Evolutionary conservation across 1,284 basidiomycete species (phyloP).

Genomic region (Malassezia psittaci): DNA sequence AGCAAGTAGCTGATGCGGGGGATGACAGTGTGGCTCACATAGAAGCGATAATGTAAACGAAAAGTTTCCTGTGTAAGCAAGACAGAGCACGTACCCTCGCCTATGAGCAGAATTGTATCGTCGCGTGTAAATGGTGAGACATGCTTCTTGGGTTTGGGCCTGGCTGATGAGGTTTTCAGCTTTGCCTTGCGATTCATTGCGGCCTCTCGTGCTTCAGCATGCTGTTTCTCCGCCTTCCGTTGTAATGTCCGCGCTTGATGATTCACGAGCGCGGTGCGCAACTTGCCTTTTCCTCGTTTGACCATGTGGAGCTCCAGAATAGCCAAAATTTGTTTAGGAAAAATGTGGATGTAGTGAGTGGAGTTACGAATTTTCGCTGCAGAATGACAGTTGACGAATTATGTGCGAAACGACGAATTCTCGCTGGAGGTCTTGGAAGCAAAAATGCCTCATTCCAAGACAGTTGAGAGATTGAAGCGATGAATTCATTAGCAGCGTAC

Average conservation of each 20-base stretch:
- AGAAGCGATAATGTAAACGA: slow-evolving; percentile 75
- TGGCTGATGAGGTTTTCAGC: too few relatives aligned
- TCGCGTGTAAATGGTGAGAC: slow-evolving; percentile 62
- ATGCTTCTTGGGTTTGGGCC: not conserved
- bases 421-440: too few relatives aligned
- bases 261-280: slow-evolving; percentile 14
- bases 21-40: slow-evolving; percentile 47
- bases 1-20: slow-evolving; percentile 64
- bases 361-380: too few relatives aligned
- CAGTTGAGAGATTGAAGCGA: too few relatives aligned
- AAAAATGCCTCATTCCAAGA: too few relatives aligned
- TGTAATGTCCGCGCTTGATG: slow-evolving; percentile 11
- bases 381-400: too few relatives aligned
- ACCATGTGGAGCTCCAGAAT: not conserved
- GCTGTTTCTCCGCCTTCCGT: slow-evolving; percentile 31
- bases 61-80: slow-evolving; percentile 57
- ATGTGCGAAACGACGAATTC: too few relatives aligned
- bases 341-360: too few relatives aligned
- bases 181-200: slow-evolving; percentile 29
- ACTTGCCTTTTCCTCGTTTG: slow-evolving; percentile 13
- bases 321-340: too few relatives aligned
- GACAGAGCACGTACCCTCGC: slow-evolving; percentile 56
- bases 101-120: slow-evolving; percentile 74
- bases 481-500: too few relatives aligned
- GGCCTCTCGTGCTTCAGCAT: not conserved